A percentile compares a stretch with the other conserved stretches of the same genome.
phyloP scores from a whole-genome alignment of 1,284 basidiomycete genomes.

The Porogramme epimiltina region DNA sequence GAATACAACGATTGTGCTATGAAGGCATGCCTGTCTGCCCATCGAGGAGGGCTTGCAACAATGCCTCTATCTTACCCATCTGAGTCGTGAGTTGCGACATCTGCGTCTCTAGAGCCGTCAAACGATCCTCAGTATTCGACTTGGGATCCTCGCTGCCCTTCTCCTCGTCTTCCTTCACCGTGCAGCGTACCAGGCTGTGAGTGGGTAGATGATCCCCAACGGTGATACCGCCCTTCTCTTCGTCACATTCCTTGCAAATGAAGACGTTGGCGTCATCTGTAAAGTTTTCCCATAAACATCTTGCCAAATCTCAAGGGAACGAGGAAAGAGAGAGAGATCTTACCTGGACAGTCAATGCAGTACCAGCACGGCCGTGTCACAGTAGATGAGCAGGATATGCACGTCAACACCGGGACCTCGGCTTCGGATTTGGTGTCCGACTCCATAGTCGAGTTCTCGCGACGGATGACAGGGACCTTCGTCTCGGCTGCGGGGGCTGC shows the following conservation, averaged over 20 bases:
- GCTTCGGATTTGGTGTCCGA: conserved; percentile 3
- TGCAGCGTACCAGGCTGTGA: conserved; percentile 27
- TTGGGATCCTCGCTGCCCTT: neutral
- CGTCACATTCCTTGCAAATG: conserved; percentile 23
- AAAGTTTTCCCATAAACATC: neutral
- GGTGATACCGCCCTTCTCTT: conserved; percentile 9
- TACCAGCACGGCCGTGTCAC: conserved; percentile 29
- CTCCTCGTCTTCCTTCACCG: neutral
- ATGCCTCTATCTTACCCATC: conserved; percentile 20
- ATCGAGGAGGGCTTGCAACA: conserved; percentile 3
- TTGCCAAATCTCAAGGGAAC: neutral
- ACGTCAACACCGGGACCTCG: conserved; percentile 5
- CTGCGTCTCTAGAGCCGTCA: conserved; percentile 25
- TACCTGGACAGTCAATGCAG: conserved; percentile 29
- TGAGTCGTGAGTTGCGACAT: conserved; percentile 10
- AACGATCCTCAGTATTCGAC: conserved; percentile 13
- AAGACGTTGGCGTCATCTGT: conserved; percentile 11
- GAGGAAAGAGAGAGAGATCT: neutral
- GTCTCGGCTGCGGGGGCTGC: neutral
- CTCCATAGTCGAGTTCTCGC: neutral
- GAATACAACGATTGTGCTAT: too few relatives aligned
- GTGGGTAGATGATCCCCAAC: conserved; percentile 5
- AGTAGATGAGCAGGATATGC: conserved; percentile 10
- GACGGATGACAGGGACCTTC: neutral
- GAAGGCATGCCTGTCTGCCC: too few relatives aligned